Conservation (phyloP, 768 basidiomycete species). For the Rhizopogon vinicolor region DNA sequence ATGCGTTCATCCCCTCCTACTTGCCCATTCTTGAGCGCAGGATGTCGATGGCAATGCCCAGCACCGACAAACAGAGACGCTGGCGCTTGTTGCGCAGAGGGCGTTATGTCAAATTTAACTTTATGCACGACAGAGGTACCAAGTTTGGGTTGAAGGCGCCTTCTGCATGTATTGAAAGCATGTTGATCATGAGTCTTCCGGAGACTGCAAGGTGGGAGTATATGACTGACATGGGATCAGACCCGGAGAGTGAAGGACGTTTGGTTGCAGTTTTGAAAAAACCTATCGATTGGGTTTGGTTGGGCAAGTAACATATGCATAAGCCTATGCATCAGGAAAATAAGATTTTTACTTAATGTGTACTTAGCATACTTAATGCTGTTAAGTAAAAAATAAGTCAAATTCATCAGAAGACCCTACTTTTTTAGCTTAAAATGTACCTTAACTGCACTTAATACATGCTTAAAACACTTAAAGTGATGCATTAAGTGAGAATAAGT, state of each 20-base stretch:
- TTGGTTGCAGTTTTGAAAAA: constrained; percentile 56
- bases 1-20: constrained; percentile 87
- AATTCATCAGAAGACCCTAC: too few species aligned
- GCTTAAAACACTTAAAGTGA: too few species aligned
- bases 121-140: constrained; percentile 82
- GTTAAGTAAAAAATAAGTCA: too few species aligned
- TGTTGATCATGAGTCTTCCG: constrained; percentile 85
- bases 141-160: constrained; percentile 84
- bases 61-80: constrained; percentile 63
- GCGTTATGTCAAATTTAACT: constrained; percentile 92
- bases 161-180: constrained; percentile 84
- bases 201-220: constrained; percentile 91
- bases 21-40: constrained; percentile 78
- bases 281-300: constrained; percentile 56
- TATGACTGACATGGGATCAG: constrained; percentile 65
- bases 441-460: too few species aligned
- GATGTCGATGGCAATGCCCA: constrained; percentile 46
- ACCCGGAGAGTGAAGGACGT: constrained; percentile 63
- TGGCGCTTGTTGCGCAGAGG: constrained; percentile 94
- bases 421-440: too few species aligned
- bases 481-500: too few species aligned
- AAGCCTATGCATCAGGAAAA: too few species aligned
- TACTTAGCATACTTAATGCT: too few species aligned
- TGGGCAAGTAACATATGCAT: too few species aligned
- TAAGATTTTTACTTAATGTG: too few species aligned